Evolutionary conservation across 306 rosid genomes (phyloP), one percentile per base, ranked within the genome.

Genomic region (Pterocarpus santalinus): DNA sequence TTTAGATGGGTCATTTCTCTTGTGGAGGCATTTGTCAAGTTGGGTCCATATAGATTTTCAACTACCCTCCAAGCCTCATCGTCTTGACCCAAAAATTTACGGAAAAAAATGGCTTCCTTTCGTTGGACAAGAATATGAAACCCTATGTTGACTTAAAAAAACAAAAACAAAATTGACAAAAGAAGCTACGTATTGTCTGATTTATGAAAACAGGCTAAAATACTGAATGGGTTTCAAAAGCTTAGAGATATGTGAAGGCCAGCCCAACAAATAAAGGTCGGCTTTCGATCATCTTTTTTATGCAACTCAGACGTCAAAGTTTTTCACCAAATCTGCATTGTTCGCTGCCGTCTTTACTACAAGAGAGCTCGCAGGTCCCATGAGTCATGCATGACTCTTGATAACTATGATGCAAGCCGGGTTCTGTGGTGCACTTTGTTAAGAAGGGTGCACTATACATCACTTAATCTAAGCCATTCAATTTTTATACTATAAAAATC

Each of bases 331-430:
- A 30, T 44, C 69, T 75, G 5, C 58, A 15, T 22, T 22, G 28
- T 22, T 22, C 2, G n/a, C 49, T 55, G 4, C 46, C 14, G 34
- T 34, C 11, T 63, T 73, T 36, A 9, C 15, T 61, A 43, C 57
- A 61, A 61, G 47, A 75, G 46, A 14, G 15, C 28, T 75, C 47
- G 65, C 53, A 77, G 73, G 73, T 77, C 55, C 47, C 72, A 72
- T 53, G 11, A 71, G 39, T 36, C 39, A 36, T 22, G 28, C 28
- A 0, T 22, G 28, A 22, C 1, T 22, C 28, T 22, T 22, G 28
- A 22, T 22, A 22, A 22, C 28, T 22, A 22, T 22, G 28, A 22
- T 22, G 28, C 28, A 22, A 22, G 28, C 28, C 28, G 28, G 28
- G 28, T 22, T 22, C 28, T 22, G 28, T 22, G 28, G 28, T 22